These are phyloP conservation scores for Bolboschoenus planiculmis DNA, from an alignment of 176 grass and related monocot genomes.

Conservation along the genomic window DNA sequence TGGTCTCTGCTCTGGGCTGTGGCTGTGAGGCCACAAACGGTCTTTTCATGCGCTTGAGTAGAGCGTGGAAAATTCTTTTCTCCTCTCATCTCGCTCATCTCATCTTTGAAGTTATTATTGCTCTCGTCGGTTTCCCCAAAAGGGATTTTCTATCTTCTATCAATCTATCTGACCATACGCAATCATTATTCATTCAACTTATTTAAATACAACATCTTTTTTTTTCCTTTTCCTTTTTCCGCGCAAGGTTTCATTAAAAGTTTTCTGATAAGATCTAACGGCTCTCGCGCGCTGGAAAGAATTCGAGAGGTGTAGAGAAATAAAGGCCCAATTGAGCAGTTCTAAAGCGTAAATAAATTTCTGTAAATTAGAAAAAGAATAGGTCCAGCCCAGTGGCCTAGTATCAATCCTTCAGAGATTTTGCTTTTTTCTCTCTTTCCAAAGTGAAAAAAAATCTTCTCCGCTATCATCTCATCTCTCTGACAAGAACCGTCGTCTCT, in stretches of 20 bases:
- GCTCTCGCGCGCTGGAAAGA: too few species aligned
- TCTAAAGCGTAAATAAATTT: not conserved
- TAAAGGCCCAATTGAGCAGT: not conserved
- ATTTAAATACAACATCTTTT: not conserved
- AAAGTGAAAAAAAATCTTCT: not conserved
- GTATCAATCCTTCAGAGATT: not conserved
- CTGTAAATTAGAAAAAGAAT: not conserved
- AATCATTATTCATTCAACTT: not conserved
- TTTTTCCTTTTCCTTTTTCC: too few species aligned
- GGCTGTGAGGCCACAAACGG: not conserved
- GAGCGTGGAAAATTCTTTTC: not conserved
- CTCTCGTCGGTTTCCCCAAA: not conserved
- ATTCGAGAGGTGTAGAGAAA: not conserved
- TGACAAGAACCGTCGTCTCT: too few species aligned
- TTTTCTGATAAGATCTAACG: too few species aligned
- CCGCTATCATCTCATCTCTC: not conserved
- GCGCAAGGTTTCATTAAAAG: too few species aligned
- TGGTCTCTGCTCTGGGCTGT: not conserved
- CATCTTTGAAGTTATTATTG: not conserved
- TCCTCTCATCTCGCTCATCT: not conserved
- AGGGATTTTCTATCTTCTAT: not conserved
- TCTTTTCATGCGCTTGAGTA: constrained; percentile 17
- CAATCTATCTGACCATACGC: not conserved
- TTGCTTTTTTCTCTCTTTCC: not conserved
- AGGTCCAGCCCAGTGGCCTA: not conserved